Evolutionary conservation across 805 yeast species (phyloP), one percentile per base, ranked within the genome.

Genomic region (Cyberlindnera bimundalis): DNA sequence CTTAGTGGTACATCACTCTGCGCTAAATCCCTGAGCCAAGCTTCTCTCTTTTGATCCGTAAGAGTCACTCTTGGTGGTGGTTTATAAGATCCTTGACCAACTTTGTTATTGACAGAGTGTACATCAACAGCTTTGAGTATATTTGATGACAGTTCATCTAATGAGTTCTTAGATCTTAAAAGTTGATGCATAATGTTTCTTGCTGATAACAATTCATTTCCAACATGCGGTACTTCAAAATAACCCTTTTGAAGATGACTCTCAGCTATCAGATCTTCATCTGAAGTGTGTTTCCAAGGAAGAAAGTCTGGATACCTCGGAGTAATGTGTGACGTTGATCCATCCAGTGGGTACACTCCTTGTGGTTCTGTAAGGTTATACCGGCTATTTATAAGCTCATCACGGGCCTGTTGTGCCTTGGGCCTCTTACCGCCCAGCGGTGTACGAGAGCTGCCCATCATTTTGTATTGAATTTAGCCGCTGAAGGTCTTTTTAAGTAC

Each of bases 11-110:
- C 70, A 15, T 67, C 62, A 0, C 83, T 74, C 38, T 84, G 72
- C 3, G 93, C 86, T 37, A 91, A 68, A 54, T 88, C 95, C 38
- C 73, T 74, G 34, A 91, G 66, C 99, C 99, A 91, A 2, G 79
- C 68, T 46, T 87, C 96, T 43, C 82, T 74, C 58, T 86, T 85
- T 55, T 81, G 83, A 45, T 90, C 96, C 0, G 97, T 90, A 23
- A 91, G 62, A 0, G 96, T 91, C 20, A 91, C 96, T 47, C 96
- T 68, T 11, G 95, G 90, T 1, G 96, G 96, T 6, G 91, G 85
- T 47, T 77, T 81, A 64, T 79, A 86, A 6, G 78, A 69, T 3
- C 81, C 67, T 10, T 73, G 63, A 3, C 64, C 59, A 12, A 79
- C 65, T 32, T 68, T 65, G 51, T 73, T 74, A 42, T 68, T 58